A percentile compares a stretch with the other conserved stretches of the same genome.
Conservation (phyloP, 2,329 filamentous ascomycete species). For the Akanthomyces lecanii region DNA sequence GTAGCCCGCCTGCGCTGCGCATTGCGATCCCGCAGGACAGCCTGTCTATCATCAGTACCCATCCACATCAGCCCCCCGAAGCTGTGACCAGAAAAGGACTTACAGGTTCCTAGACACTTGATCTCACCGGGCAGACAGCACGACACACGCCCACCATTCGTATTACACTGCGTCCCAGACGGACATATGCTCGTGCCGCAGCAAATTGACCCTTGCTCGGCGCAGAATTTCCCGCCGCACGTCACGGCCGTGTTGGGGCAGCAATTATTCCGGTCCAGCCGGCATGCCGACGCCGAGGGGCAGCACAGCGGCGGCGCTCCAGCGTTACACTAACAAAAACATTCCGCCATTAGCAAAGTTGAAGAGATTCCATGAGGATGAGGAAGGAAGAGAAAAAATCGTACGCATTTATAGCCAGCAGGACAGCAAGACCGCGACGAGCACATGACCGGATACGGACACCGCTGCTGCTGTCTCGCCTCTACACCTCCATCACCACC, state of each 20-base stretch:
- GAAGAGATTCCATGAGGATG: too few relatives aligned
- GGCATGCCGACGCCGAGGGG: neutral
- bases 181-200: neutral
- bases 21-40: neutral
- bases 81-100: neutral
- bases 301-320: constrained; percentile 1
- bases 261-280: neutral
- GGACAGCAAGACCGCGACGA: constrained; percentile 1
- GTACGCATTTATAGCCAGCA: neutral
- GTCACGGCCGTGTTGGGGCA: constrained; percentile 7
- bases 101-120: constrained; percentile 1
- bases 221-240: neutral
- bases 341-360: too few relatives aligned
- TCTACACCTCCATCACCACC: neutral
- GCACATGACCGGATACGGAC: constrained; percentile 6
- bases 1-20: neutral
- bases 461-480: neutral
- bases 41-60: neutral
- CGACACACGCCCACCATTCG: neutral
- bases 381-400: neutral
- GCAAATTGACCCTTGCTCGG: neutral
- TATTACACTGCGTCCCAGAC: neutral
- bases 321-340: neutral
- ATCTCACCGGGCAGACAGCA: neutral
- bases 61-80: too few relatives aligned